Base-by-base conservation (phyloP, 2,329 filamentous ascomycete genomes). In the Diplodia intermedia region DNA sequence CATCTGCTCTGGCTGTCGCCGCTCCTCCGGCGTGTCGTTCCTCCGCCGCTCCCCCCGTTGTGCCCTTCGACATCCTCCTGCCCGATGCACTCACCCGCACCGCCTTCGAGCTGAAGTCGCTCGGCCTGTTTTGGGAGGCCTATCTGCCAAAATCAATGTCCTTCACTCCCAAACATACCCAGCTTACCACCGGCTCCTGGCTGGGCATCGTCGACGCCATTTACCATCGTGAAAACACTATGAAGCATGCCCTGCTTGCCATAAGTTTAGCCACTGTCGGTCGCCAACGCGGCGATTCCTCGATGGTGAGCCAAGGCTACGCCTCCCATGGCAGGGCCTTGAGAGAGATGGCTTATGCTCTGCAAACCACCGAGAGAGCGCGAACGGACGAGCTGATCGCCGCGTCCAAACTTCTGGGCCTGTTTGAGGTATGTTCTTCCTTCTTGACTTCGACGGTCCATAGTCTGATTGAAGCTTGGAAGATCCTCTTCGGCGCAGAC, bases 301-400 rank as follows among this genome's bases (percentile, higher is more conserved):
- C 43, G 6, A 65, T 76, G 55, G 65, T 69, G 6, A 70, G 66
- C 14, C 71, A 75, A 18, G 74, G 73, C n/a, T 72, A 71, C 20
- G 65, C 50, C 1, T 12, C 76, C 8, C 77, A 78, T 47, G 73
- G 75, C 1, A 70, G 69, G 29, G 73, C 73, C 3, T 70, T 78
- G 9, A 67, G 69, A 14, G 74, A 75, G 60, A 71, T 75, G 49
- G 69, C 70, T 20, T 36, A 57, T 2, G 74, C 76, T 1, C 50
- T 78, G 54, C 69, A 68, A 23, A 62, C 71, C 43, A 70, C 70
- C 3, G 50, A 49, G 2, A 68, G 71, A 67, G 69, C 68, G 15
- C 70, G 52, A 18, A 73, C 69, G 31, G 73, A 75, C 23, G 73
- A 75, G 6, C 33, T 78, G 4, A 69, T 77, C n/a, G 71, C 72